These are phyloP conservation scores for Emergomyces orientalis DNA, from an alignment of 2,329 filamentous ascomycete species.

Conservation along the genomic window DNA sequence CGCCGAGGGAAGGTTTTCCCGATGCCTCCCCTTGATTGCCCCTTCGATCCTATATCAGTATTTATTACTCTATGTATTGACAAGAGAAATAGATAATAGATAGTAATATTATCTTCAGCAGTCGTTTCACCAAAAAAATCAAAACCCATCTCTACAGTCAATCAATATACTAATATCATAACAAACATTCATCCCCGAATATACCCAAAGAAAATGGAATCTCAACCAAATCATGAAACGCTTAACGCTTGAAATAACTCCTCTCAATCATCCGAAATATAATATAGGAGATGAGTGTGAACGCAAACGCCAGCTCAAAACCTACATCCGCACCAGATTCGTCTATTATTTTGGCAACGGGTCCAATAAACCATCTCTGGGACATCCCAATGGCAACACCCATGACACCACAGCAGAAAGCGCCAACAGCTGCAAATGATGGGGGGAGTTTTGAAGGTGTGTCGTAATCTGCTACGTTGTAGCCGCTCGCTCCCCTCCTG, in stretches of 20 bases:
- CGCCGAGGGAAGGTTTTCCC: conserved; percentile 1
- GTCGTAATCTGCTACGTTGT: conserved; percentile 51
- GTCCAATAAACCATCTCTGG: conserved; percentile 60
- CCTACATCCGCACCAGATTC: conserved; percentile 53
- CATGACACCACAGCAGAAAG: conserved; percentile 55
- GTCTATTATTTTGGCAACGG: conserved; percentile 46
- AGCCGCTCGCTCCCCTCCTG: conserved; percentile 52
- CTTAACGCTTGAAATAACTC: conserved; percentile 5
- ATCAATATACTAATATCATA: neutral
- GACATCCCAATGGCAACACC: conserved; percentile 63
- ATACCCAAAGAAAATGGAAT: neutral
- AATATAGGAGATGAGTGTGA: conserved; percentile 36
- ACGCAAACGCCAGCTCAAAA: conserved; percentile 57
- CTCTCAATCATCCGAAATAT: neutral
- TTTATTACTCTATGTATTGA: too few species aligned
- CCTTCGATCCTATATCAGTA: too few species aligned
- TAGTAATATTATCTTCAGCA: too few species aligned
- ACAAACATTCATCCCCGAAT: neutral
- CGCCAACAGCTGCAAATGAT: conserved; percentile 52
- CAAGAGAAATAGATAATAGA: too few species aligned
- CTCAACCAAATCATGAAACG: neutral
- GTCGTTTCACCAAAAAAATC: too few species aligned
- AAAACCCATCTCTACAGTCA: too few species aligned
- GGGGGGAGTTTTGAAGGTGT: conserved; percentile 50
- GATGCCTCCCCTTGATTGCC: too few species aligned